Evolutionary conservation across 164 flowering plant genomes (phyloP).

Genomic region (Houttuynia cordata): DNA sequence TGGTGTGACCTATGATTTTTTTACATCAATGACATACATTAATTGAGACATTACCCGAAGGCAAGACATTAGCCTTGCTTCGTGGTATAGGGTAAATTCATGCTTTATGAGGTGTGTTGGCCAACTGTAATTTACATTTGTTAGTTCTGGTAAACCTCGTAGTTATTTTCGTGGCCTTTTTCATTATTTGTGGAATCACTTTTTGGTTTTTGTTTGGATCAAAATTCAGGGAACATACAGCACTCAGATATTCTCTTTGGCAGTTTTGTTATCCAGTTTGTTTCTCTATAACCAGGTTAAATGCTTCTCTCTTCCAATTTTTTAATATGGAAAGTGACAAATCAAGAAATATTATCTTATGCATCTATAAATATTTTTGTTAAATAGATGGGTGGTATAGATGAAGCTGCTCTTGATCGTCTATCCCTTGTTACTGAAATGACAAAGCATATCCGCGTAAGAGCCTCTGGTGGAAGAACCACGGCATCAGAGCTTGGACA

Average conservation of each 20-base stretch:
- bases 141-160: background rate
- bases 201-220: background rate
- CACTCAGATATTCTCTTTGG: conserved; percentile 94
- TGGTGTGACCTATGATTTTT: too few species aligned
- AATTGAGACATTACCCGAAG: too few species aligned
- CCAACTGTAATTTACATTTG: too few species aligned
- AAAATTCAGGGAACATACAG: conserved; percentile 85
- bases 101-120: too few species aligned
- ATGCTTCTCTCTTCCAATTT: background rate
- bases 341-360: background rate
- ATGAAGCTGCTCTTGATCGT: conserved; percentile 96
- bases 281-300: conserved; percentile 93
- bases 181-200: background rate
- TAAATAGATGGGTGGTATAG: conserved; percentile 94
- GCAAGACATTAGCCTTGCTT: too few species aligned
- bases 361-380: background rate
- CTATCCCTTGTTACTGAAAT: conserved; percentile 98
- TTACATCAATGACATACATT: too few species aligned
- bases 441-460: conserved; percentile 96
- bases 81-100: too few species aligned
- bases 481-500: conserved; percentile 90
- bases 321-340: background rate
- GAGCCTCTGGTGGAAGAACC: conserved; percentile 83
- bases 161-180: too few species aligned
- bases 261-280: conserved; percentile 94